Conservation (phyloP, 2,329 filamentous ascomycete genomes). For the Venturia asperata region DNA sequence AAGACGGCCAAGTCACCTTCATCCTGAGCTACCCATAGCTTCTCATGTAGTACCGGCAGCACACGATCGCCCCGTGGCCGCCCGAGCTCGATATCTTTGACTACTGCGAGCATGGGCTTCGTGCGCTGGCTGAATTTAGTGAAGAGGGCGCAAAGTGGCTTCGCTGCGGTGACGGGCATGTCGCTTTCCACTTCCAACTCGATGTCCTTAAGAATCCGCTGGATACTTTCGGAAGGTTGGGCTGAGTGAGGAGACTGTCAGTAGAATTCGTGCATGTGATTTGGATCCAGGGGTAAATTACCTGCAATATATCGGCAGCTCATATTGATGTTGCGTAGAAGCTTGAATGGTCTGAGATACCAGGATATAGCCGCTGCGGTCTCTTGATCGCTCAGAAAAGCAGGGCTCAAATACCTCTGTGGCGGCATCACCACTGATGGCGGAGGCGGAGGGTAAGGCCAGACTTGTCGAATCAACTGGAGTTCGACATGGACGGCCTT, state of each 20-base stretch:
- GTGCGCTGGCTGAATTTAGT: background rate
- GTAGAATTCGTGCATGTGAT: background rate
- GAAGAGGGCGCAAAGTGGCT: background rate
- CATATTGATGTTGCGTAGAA: background rate
- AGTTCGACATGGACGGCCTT: background rate
- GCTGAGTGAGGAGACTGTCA: background rate
- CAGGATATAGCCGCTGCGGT: background rate
- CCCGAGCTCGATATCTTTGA: background rate
- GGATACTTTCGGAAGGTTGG: no score
- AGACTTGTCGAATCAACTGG: background rate
- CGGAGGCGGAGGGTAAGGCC: background rate
- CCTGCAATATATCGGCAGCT: background rate
- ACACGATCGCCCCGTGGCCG: background rate
- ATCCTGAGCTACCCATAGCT: background rate
- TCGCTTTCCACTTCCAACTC: background rate
- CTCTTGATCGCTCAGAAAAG: background rate
- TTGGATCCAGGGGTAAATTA: background rate
- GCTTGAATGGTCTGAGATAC: background rate
- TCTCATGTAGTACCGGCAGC: background rate
- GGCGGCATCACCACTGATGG: background rate
- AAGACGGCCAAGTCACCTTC: background rate
- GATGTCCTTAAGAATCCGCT: background rate
- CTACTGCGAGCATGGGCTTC: background rate
- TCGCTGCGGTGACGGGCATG: background rate
- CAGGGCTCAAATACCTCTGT: background rate